phyloP scores from a whole-genome alignment of 1,139 yeast species.

The Nakaseomyces kungkrabaensis region DNA sequence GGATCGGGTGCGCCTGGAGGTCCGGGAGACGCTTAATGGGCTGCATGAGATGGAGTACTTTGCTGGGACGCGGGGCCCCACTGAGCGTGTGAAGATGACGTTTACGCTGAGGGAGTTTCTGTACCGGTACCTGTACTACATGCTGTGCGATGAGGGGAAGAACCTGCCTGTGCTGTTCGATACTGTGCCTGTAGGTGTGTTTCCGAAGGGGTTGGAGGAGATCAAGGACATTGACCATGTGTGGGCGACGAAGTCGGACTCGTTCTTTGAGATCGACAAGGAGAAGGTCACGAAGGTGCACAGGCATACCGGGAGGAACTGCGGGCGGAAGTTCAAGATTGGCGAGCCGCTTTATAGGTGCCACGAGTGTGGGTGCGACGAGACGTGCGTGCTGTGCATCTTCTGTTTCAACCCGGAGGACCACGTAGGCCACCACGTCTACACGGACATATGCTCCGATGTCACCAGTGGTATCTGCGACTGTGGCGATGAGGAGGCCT shows the following conservation, averaged over 20 bases:
- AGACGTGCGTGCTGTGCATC: constrained; percentile 64
- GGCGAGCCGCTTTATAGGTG: constrained; percentile 65
- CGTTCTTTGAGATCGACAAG: constrained; percentile 17
- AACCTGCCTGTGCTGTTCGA: constrained; percentile 16
- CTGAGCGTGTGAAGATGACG: constrained; percentile 24
- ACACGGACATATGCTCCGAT: constrained; percentile 41
- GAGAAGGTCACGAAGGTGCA: constrained; percentile 11
- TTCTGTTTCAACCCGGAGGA: constrained; percentile 60
- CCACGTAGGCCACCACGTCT: constrained; percentile 55
- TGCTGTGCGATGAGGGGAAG: constrained; percentile 18
- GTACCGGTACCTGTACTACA: constrained; percentile 20
- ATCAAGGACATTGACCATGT: constrained; percentile 10
- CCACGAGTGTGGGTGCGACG: constrained; percentile 58
- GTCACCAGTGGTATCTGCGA: constrained; percentile 54
- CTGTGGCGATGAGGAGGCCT: constrained; percentile 62
- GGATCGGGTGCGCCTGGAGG: constrained; percentile 4
- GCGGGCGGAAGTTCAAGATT: constrained; percentile 49
- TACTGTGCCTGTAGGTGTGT: constrained; percentile 7
- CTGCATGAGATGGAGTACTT: constrained; percentile 17
- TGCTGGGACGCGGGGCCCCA: constrained; percentile 19
- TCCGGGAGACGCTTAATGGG: constrained; percentile 13
- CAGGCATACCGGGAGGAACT: constrained; percentile 42
- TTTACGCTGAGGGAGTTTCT: constrained; percentile 18
- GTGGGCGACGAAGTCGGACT: constrained; percentile 6
- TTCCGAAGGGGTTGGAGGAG: constrained; percentile 15